These are phyloP conservation scores for Penicillium psychrosexuale DNA, from an alignment of 2,329 filamentous ascomycete species.

Conservation along the genomic window DNA sequence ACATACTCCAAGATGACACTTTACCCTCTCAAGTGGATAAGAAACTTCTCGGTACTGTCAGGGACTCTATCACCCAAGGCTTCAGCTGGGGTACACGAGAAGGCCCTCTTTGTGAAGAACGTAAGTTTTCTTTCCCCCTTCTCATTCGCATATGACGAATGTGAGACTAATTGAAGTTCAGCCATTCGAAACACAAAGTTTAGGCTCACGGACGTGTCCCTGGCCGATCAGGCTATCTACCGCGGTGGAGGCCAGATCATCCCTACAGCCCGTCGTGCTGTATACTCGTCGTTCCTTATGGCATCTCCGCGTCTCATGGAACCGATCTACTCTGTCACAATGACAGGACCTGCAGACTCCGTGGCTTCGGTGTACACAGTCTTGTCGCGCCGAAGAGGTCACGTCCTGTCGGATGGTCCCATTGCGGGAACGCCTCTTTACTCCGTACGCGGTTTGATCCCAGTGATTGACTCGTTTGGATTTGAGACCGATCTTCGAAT, in stretches of 20 bases:
- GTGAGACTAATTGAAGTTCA: slow-evolving; percentile 38
- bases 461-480: slow-evolving; percentile 95
- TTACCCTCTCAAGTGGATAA: slow-evolving; percentile 92
- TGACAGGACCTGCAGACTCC: slow-evolving; percentile 87
- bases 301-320: slow-evolving; percentile 95
- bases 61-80: slow-evolving; percentile 90
- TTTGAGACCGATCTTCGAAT: slow-evolving; percentile 97
- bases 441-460: slow-evolving; percentile 83
- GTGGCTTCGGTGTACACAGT: slow-evolving; percentile 90
- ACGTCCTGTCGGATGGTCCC: slow-evolving; percentile 90
- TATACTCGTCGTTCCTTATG: slow-evolving; percentile 97
- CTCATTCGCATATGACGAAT: slow-evolving; percentile 10
- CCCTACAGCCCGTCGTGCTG: slow-evolving; percentile 84
- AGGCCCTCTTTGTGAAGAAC: slow-evolving; percentile 96
- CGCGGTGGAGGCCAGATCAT: slow-evolving; percentile 96
- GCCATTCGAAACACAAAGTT: slow-evolving; percentile 98
- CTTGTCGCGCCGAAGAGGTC: slow-evolving; percentile 79
- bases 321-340: slow-evolving; percentile 86
- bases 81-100: slow-evolving; percentile 96
- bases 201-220: slow-evolving; percentile 83
- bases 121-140: slow-evolving; percentile 53
- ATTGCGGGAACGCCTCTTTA: slow-evolving; percentile 94
- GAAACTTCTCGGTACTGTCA: slow-evolving; percentile 78
- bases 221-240: slow-evolving; percentile 89
- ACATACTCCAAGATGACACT: slow-evolving; percentile 95